Conservation (phyloP, 805 yeast genomes). For the Candida insectalens region DNA sequence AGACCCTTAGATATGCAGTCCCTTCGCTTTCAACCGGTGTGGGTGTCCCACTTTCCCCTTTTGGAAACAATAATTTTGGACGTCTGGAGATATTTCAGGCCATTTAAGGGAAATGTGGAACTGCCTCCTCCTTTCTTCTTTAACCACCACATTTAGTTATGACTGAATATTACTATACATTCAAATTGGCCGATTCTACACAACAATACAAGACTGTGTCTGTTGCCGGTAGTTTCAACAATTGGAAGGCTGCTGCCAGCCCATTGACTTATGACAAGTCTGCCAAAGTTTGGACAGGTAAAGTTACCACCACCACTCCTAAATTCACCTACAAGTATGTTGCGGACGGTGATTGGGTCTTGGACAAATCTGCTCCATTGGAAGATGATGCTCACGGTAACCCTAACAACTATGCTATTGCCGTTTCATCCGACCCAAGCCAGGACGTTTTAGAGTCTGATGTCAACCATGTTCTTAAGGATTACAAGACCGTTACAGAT, state of each 20-base stretch:
- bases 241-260: slow-evolving; percentile 8
- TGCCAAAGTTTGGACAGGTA: slow-evolving; percentile 3
- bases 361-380: slow-evolving; percentile 11
- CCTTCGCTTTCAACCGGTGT: too few relatives aligned
- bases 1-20: too few relatives aligned
- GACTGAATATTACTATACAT: slow-evolving; percentile 1
- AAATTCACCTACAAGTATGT: slow-evolving; percentile 20
- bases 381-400: slow-evolving; percentile 19
- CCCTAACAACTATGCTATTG: slow-evolving; percentile 16
- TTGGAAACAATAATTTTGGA: too few relatives aligned
- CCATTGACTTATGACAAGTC: slow-evolving; percentile 5
- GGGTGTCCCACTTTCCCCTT: too few relatives aligned
- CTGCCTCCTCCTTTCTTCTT: too few relatives aligned
- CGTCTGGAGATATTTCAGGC: too few relatives aligned
- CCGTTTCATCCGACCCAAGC: slow-evolving; percentile 1
- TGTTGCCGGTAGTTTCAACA: slow-evolving; percentile 14
- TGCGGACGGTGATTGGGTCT: slow-evolving; percentile 19
- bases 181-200: slow-evolving; percentile 6
- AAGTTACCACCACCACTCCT: slow-evolving; percentile 1
- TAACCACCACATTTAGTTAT: neutral
- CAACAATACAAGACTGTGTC: slow-evolving; percentile 7
- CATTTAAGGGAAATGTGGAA: too few relatives aligned
- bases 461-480: neutral
- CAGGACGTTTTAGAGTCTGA: neutral
- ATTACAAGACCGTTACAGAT: neutral